Base-by-base conservation (phyloP, 2,329 filamentous ascomycete species). In the Penicillium decumbens region DNA sequence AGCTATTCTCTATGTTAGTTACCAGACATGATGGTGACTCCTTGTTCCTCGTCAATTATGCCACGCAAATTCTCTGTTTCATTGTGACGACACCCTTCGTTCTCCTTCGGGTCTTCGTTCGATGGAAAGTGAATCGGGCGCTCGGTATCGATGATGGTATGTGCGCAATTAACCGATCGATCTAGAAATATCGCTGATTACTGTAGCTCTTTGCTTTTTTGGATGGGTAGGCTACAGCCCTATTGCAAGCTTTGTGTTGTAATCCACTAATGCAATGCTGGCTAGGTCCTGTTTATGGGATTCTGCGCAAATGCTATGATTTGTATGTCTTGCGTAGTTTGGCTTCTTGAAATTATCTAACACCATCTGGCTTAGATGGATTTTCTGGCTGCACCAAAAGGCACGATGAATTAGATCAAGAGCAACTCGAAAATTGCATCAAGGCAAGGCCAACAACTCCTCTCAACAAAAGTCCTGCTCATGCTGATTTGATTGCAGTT, bases 101-200 rank as follows among this genome's bases (percentile, higher is more conserved):
- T 7, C 43, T 48, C 24, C 23, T 49, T 6, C 45, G 50, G 7
- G 7, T 52, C 8, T 40, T 52, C 10, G 50, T 52, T 15, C 30
- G 50, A 37, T 52, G 50, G 50, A 48, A 38, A 23, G 23, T 52
- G 28, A 43, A 45, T n/a, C 23, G 20, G 13, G 43, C 30, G 12
- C 42, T 49, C 15, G 50, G 50, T 12, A 30, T 49, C 29, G 50
- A 52, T 30, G 50, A 52, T 46, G 50, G 50, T 52, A 49, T 45
- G 50, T 13, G 20, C 12, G 18, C 15, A 42, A 20, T 7, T 24
- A 32, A 25, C 30, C 27, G 9, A 42, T 27, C n/a, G 15, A 9
- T 9, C n/a, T 3, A 15, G 32, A 18, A 15, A 33, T 3, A 18
- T 15, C 18, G 32, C 32, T 33, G 32, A 33, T 8, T 3, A 6